Evolutionary conservation across 768 basidiomycete genomes (phyloP), one percentile per base, ranked within the genome.

Genomic region (Collybia sp.): DNA sequence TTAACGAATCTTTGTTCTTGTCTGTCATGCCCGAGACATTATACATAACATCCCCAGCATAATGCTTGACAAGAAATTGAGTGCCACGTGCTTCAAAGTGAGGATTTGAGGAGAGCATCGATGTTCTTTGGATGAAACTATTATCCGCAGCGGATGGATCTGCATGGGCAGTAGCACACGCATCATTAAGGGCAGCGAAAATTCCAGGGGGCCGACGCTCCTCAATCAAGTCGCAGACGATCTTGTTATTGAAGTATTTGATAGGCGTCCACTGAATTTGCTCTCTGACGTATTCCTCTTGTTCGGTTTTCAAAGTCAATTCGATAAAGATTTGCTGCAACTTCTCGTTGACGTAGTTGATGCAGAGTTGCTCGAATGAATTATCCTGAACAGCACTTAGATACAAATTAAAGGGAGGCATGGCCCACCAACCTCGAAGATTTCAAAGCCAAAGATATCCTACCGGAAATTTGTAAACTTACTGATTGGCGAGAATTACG

Each of bases 261-360:
- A 99, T 99, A 0, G 94, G 94, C 0, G 88, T 95, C 96, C 96
- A 99, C 66, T 97, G 91, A 71, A 99, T 99, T 65, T 95, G 87
- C 66, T 99, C 96, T 46, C 90, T 80, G 20, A 97, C 93, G 59
- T 99, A 99, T 68, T 99, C 96, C 62, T 99, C 96, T 65, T 99
- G 96, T 61, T 99, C 96, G 13, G 95, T 93, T 75, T 99, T 99
- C 60, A 99, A 75, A 0, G 96, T 99, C 42, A 99, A 76, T 65
- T 99, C 94, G 58, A 99, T 99, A 70, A 99, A 99, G 59, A 98
- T 99, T 62, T 95, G 95, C 58, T 99, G 95, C 18, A 99, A 78
- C 68, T 99, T 99, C 69, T 99, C 96, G 75, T 99, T 99, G 71
- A 98, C 96, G 58, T 99, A 99, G 73, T 99, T 99, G 77, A 99